Base-by-base conservation (phyloP, 2,329 filamentous ascomycete species). In the Plectosphaerella sp. region DNA sequence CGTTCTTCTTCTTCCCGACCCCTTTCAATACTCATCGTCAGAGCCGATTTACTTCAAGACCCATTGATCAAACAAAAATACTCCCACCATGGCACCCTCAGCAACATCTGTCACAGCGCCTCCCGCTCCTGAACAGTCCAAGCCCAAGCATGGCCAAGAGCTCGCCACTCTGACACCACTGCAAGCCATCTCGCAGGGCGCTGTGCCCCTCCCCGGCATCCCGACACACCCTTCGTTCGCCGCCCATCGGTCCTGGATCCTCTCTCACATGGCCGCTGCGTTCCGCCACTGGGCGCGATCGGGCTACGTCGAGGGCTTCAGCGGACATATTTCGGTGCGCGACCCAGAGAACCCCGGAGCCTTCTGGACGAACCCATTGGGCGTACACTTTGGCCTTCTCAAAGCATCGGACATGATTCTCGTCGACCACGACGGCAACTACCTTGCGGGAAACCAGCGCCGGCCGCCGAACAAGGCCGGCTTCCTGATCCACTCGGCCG, bases 311-410 rank as follows among this genome's bases (percentile, higher is more conserved):
- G 86, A 89, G 66, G 86, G 86, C 51, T 86, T 88, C 72, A 75
- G 76, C 25, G 86, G 86, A 0, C 85, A 88, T 65, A 88, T 88
- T 54, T 78, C 73, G 3, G 79, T 87, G 0, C 75, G 84, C 11
- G 85, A 87, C 58, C 84, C 84, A 0, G 82, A 86, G 62, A 70
- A 79, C 55, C 68, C 71, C 0, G 68, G 83, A 50, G 75, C 75
- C 1, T 86, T 87, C 67, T 89, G 86, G 86, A 88, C 83, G 57
- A 77, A 89, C 81, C 71, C 86, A 66, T 24, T 89, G 0, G 84
- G 82, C 3, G 72, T 73, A 18, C 86, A 89, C 64, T 89, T 89
- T 60, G 84, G 78, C 2, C 70, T 86, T 49, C 73, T 89, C 50
- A 81, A 80, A 53, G 83, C 85, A 0, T 78, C 75, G 15, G 86